Percentiles rank a stretch among this genome's conserved stretches.
These are phyloP conservation scores for Fusarium sp. DNA, from an alignment of 2,329 filamentous ascomycete genomes.

Conservation along the genomic window DNA sequence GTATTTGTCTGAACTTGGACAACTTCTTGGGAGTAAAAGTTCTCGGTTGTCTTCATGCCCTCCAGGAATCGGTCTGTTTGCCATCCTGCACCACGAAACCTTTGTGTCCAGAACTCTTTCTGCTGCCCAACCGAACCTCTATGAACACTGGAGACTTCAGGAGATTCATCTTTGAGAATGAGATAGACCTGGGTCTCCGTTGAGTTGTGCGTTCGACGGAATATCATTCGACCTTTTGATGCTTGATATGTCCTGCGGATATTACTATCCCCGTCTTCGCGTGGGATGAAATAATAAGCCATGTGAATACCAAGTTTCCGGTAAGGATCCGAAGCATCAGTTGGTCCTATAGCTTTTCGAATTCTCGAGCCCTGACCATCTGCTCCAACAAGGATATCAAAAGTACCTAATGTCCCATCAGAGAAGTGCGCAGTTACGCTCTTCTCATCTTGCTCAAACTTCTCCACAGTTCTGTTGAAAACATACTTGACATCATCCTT, in stretches of 20 bases:
- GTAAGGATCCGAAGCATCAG: neutral
- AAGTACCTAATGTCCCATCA: slow-evolving; percentile 1
- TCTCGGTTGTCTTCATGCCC: slow-evolving; percentile 15
- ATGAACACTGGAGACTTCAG: slow-evolving; percentile 9
- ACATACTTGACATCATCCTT: slow-evolving; percentile 5
- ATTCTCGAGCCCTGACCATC: slow-evolving; percentile 25
- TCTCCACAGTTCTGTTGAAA: slow-evolving; percentile 14
- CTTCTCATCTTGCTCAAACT: slow-evolving; percentile 24
- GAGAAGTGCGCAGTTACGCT: slow-evolving; percentile 16
- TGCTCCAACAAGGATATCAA: slow-evolving; percentile 23
- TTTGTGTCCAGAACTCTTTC: slow-evolving; percentile 23
- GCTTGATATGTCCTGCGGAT: slow-evolving; percentile 16
- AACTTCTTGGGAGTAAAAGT: slow-evolving; percentile 28
- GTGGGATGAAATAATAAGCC: slow-evolving; percentile 26
- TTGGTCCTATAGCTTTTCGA: slow-evolving; percentile 7
- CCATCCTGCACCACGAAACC: slow-evolving; percentile 14
- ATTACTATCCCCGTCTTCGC: slow-evolving; percentile 13
- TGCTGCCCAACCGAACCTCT: slow-evolving; percentile 10
- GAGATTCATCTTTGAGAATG: slow-evolving; percentile 9
- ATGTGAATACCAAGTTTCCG: slow-evolving; percentile 34
- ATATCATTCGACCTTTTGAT: slow-evolving; percentile 18
- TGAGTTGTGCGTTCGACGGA: slow-evolving; percentile 26
- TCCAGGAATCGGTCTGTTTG: slow-evolving; percentile 15
- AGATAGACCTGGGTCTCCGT: slow-evolving; percentile 28
- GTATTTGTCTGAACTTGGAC: slow-evolving; percentile 13